Evolutionary conservation across 345 rosid genomes (phyloP).

Genomic region (Ceriops tagal): DNA sequence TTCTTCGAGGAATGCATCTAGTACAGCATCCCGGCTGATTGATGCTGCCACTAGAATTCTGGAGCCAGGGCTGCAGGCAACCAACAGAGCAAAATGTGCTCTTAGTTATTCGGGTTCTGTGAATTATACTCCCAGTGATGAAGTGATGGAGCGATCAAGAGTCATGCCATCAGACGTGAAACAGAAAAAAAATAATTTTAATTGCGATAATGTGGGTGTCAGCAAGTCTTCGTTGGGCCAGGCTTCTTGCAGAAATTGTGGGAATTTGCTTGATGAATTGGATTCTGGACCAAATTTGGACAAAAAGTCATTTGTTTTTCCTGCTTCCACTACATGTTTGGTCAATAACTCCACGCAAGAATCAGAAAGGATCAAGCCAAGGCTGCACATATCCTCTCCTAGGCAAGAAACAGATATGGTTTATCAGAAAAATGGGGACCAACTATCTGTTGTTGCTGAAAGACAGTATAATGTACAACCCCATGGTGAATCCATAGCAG

Average conservation of each 20-base stretch:
- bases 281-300: slow-evolving; percentile 30
- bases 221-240: slow-evolving; percentile 32
- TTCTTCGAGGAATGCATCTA: slow-evolving; percentile 43
- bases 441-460: slow-evolving; percentile 19
- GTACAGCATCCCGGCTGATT: slow-evolving; percentile 65
- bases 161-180: slow-evolving; percentile 29
- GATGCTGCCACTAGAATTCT: slow-evolving; percentile 82
- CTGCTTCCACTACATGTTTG: slow-evolving; percentile 20
- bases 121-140: slow-evolving; percentile 21
- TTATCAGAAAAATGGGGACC: slow-evolving; percentile 33
- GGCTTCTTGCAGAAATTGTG: slow-evolving; percentile 62
- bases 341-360: slow-evolving; percentile 20
- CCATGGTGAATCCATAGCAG: slow-evolving; percentile 17
- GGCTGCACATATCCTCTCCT: slow-evolving; percentile 12
- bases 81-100: slow-evolving; percentile 49
- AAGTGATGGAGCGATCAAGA: slow-evolving; percentile 26
- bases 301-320: slow-evolving; percentile 23
- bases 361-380: slow-evolving; percentile 26
- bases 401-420: slow-evolving; percentile 32
- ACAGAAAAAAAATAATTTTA: slow-evolving; percentile 16
- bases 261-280: slow-evolving; percentile 50
- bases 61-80: slow-evolving; percentile 80
- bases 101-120: slow-evolving; percentile 44
- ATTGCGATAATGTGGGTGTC: slow-evolving; percentile 14
- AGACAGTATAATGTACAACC: slow-evolving; percentile 17